Base-by-base conservation (phyloP, 805 yeast genomes). In the Wickerhamiella domercqiae region DNA sequence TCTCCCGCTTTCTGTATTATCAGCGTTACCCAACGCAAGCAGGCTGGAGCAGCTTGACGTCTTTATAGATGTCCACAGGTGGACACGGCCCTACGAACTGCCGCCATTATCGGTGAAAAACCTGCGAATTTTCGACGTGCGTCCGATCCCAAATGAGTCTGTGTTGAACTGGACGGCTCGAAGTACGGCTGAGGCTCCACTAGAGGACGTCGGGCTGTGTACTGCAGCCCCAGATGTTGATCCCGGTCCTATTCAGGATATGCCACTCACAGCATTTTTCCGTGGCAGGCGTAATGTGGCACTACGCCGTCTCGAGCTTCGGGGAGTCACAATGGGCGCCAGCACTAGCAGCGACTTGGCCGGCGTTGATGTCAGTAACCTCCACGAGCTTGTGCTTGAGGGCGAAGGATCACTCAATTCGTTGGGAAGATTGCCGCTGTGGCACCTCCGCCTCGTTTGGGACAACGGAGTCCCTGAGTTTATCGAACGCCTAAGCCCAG, bases 1-100 rank as follows among this genome's bases (percentile, higher is more conserved):
- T 28, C 49, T 54, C 4, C 50, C 55, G 14, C 51, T 49, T 2
- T 46, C 41, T 26, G 34, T 53, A 14, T 45, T 54, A 16, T 39
- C 41, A 6, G 41, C 37, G 21, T 39, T 50, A 26, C 50, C 52
- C 2, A 22, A 36, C 21, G 33, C 36, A 5, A 28, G 21, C 29
- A 30, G 22, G 14, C 39, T 48, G 5, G 20, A 35, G 19, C 36
- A 41, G 7, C 43, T 50, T 15, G 36, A 37, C 7, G 46, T 44
- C 3, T 48, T 47, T 18, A 37, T 50, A 13, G 47, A 51, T 3
- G 32, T 45, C n/a, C n/a, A n/a, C n/a, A n/a, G n/a, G n/a, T n/a
- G n/a, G n/a, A n/a, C n/a, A n/a, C 42, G 50, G 16, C 40, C 47
- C 1, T 35, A 40, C 18, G 47, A 45, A 25, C 44, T 47, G n/a